Base-by-base conservation (phyloP, 2,329 filamentous ascomycete genomes). In the Pseudopyricularia cyperi region DNA sequence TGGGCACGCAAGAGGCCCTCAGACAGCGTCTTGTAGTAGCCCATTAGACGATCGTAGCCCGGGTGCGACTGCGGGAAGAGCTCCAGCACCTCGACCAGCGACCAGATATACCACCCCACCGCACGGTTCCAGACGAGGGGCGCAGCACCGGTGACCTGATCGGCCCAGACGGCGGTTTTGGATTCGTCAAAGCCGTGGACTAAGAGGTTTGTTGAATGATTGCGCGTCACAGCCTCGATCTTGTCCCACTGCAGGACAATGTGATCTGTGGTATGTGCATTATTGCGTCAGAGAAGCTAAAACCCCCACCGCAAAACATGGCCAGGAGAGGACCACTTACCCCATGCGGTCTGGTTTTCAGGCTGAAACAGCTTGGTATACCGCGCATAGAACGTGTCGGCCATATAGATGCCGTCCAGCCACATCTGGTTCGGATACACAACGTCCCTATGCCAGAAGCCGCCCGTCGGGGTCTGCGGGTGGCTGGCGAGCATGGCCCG, bases 341-440 rank as follows among this genome's bases (percentile, higher is more conserved):
- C 50, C 65, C 70, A 73, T 1, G 70, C 73, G 0, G 68, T 66
- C 9, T 58, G 57, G 54, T 70, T 71, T 28, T 59, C 57, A 1
- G 55, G 54, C 14, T 71, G 64, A 52, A 70, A 71, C n/a, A 63
- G 52, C 7, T 57, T 56, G 4, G 67, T 68, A 59, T 67, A 73
- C 33, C 59, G 59, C 2, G 70, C 68, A 47, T 71, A 72, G 58
- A 72, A 72, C 1, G 63, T 62, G 42, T 70, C 68, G 2, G 70
- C 69, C 72, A 75, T 75, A 61, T 67, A 76, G 22, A 75, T 73
- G 1, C 77, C 77, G 55, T 78, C 75, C 0, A 80, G 66, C 76
- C 76, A 79, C 75, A 78, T 77, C 58, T 79, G 73, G 55, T 76
- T 68, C 17, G 66, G 66, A 55, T 76, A 77, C 2, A 65, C 62